Conservation (phyloP, 768 basidiomycete genomes). For the Trametes coccinea region DNA sequence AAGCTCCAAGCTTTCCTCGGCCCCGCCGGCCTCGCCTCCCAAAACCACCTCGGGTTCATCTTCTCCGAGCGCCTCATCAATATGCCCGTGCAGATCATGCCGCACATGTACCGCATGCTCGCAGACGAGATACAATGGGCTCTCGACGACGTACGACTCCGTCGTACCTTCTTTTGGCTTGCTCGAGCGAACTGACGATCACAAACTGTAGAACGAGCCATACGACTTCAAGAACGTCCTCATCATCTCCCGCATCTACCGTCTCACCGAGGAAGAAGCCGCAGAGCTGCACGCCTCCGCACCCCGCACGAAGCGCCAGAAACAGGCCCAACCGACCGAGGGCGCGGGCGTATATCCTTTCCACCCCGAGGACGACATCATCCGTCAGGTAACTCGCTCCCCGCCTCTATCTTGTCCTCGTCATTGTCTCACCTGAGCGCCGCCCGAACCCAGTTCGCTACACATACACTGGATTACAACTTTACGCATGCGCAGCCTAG, state of each 20-base stretch:
- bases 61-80: conserved; percentile 90
- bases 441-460: conserved; percentile 45
- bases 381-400: conserved; percentile 54
- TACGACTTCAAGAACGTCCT: conserved; percentile 75
- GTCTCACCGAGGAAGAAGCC: conserved; percentile 70
- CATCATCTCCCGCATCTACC: conserved; percentile 78
- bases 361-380: conserved; percentile 83
- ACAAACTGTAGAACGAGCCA: conserved; percentile 47
- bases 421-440: no score
- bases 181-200: background rate
- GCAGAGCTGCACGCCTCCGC: conserved; percentile 42
- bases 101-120: conserved; percentile 92
- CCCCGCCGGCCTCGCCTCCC: conserved; percentile 31
- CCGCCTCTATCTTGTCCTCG: background rate
- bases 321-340: conserved; percentile 39
- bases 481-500: conserved; percentile 56
- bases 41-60: conserved; percentile 74
- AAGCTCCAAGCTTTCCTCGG: conserved; percentile 55
- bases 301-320: conserved; percentile 42
- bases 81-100: conserved; percentile 91
- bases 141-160: conserved; percentile 54
- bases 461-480: conserved; percentile 51
- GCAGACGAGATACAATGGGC: conserved; percentile 79
- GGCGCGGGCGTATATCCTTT: conserved; percentile 61
- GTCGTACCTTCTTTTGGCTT: background rate